phyloP scores from a whole-genome alignment of 1,139 yeast genomes.

The Eremothecium coryli region DNA sequence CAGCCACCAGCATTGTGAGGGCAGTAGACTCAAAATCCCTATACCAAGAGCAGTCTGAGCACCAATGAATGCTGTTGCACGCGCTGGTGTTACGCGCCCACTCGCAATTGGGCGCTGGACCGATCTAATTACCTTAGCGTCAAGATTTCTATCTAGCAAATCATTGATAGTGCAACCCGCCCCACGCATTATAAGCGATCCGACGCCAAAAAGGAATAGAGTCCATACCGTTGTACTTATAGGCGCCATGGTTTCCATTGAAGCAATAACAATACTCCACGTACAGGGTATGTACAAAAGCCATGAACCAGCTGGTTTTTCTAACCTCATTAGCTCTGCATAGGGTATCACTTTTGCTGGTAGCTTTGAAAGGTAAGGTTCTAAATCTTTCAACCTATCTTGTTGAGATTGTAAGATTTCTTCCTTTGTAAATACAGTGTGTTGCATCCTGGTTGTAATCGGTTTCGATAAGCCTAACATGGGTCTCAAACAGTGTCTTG shows the following conservation, averaged over 20 bases:
- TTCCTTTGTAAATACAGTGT: slow-evolving; percentile 37
- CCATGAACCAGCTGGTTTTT: slow-evolving; percentile 91
- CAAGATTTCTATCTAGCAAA: slow-evolving; percentile 72
- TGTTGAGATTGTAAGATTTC: slow-evolving; percentile 49
- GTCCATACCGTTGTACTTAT: slow-evolving; percentile 49
- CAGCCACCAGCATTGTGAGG: slow-evolving; percentile 69
- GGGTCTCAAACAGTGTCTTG: too few species aligned
- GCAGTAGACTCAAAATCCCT: slow-evolving; percentile 61
- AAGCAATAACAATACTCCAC: slow-evolving; percentile 58
- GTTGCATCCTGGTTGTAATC: too few species aligned
- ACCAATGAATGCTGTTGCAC: slow-evolving; percentile 67
- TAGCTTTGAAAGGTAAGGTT: slow-evolving; percentile 48
- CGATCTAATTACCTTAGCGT: slow-evolving; percentile 78
- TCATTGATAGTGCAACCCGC: slow-evolving; percentile 98
- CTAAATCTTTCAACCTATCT: slow-evolving; percentile 50
- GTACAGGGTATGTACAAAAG: slow-evolving; percentile 70
- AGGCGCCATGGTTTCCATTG: slow-evolving; percentile 63
- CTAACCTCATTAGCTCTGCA: slow-evolving; percentile 83
- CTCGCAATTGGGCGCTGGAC: slow-evolving; percentile 85
- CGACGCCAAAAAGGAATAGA: slow-evolving; percentile 62
- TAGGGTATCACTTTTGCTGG: slow-evolving; percentile 77
- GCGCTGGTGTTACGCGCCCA: slow-evolving; percentile 61
- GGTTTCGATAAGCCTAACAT: too few species aligned
- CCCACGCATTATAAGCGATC: slow-evolving; percentile 89
- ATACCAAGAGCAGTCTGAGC: slow-evolving; percentile 70